Base-by-base conservation (phyloP, 2,329 filamentous ascomycete genomes). In the Phaeosphaeriaceae sp. region DNA sequence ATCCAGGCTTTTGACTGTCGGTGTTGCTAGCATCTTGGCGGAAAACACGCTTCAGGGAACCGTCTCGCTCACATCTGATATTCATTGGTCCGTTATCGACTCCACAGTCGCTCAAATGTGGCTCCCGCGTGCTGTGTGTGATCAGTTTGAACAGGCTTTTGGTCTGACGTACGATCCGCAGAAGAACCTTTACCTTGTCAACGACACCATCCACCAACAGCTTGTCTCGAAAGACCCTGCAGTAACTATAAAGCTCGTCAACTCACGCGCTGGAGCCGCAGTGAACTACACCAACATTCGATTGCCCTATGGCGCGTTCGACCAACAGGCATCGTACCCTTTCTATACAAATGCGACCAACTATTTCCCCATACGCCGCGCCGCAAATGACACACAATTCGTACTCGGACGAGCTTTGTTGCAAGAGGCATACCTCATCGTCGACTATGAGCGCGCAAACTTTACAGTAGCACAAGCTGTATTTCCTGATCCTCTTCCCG, bases 381-480 rank as follows among this genome's bases (percentile, higher is more conserved):
- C 86, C 15, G 73, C 83, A 35, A 83, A 85, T 61, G 81, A 83
- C 46, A 80, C 81, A 21, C 82, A 86, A 65, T 84, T 87, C 69
- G 85, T 88, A 17, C 83, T 92, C 28, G 90, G 90, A 8, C 83
- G 89, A 28, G 84, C 86, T 0, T 89, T 92, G 58, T 77, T 92
- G 49, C 90, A 92, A 70, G 89, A 92, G 75, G 84, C 89, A 5
- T 83, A 83, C 55, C 63, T 84, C 23, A 78, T 77, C 22, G 80
- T 82, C 21, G 80, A 84, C 65, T 83, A 81, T 67, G 81, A 84
- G 56, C 74, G 78, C 24, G 69, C 69, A 35, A 77, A 77, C 44
- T 84, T 84, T 74, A 79, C 80, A n/a, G 65, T 84, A 9, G 77
- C 79, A 5, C 81, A 80, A 63, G 69, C 72, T 26, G 61, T 58